Percentiles rank a stretch among this genome's conserved stretches.
Conservation (phyloP, 2,329 filamentous ascomycete species). For the Trichoderma sp. region DNA sequence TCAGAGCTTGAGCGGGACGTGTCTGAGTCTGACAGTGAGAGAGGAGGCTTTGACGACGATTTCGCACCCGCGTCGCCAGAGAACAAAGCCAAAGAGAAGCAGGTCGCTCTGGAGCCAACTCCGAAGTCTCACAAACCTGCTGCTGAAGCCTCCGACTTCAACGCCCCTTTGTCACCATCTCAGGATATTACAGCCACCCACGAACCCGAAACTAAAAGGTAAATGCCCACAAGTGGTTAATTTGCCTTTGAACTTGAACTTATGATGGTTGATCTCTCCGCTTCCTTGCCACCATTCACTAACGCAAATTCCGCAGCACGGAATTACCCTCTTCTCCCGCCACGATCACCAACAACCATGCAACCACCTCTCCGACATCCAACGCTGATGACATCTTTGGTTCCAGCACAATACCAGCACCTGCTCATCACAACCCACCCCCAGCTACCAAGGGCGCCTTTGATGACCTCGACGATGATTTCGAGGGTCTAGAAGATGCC, state of each 20-base stretch:
- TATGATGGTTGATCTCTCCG: background rate
- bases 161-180: conserved; percentile 26
- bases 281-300: background rate
- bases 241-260: background rate
- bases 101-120: background rate
- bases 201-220: conserved; percentile 30
- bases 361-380: conserved; percentile 32
- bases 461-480: conserved; percentile 76
- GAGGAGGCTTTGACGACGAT: conserved; percentile 88
- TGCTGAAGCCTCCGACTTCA: background rate
- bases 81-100: conserved; percentile 31
- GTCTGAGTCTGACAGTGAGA: conserved; percentile 76
- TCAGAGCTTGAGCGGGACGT: conserved; percentile 80
- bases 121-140: background rate
- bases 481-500: conserved; percentile 79
- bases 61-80: conserved; percentile 67
- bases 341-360: conserved; percentile 29
- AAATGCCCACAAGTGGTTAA: conserved; percentile 15
- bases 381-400: conserved; percentile 46
- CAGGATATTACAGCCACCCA: conserved; percentile 25
- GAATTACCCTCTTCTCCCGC: conserved; percentile 35
- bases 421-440: conserved; percentile 33
- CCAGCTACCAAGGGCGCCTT: conserved; percentile 53
- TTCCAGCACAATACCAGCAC: conserved; percentile 30
- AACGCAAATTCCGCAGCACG: conserved; percentile 22